These are phyloP conservation scores for Alternaria atra DNA, from an alignment of 2,329 filamentous ascomycete species.

Conservation along the genomic window DNA sequence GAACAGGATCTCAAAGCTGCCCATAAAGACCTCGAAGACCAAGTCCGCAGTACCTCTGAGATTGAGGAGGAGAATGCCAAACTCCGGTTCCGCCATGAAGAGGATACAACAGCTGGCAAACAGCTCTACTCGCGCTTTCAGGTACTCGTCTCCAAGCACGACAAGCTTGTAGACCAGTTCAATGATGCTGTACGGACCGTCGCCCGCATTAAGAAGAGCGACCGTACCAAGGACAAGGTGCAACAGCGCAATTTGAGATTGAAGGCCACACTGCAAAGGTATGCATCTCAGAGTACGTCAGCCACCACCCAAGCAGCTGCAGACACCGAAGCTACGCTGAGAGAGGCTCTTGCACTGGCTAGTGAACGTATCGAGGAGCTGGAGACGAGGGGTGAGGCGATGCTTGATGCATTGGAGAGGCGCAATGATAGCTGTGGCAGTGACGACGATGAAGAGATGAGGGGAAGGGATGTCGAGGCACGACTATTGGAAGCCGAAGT, in stretches of 20 bases:
- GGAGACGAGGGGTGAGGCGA: constrained; percentile 16
- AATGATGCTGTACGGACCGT: constrained; percentile 12
- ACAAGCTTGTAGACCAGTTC: constrained; percentile 16
- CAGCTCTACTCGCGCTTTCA: constrained; percentile 4
- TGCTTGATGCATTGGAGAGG: constrained; percentile 23
- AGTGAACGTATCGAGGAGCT: constrained; percentile 26
- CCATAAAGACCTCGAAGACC: constrained; percentile 3
- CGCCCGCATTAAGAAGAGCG: constrained; percentile 22
- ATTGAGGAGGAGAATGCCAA: constrained; percentile 1
- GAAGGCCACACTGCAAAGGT: constrained; percentile 18
- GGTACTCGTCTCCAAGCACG: constrained; percentile 4
- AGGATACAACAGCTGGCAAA: constrained; percentile 1
- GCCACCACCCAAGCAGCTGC: neutral
- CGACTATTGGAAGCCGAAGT: constrained; percentile 14
- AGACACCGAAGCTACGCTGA: constrained; percentile 13
- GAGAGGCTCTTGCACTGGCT: constrained; percentile 23
- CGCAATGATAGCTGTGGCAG: constrained; percentile 5
- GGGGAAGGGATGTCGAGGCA: constrained; percentile 3
- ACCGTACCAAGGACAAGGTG: constrained; percentile 27
- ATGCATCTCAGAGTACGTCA: neutral
- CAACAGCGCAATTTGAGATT: constrained; percentile 26
- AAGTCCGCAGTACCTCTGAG: neutral
- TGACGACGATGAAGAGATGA: constrained; percentile 11
- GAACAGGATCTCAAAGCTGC: neutral
- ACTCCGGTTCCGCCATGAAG: constrained; percentile 9